A percentile compares a stretch with the other conserved stretches of the same genome.
phyloP scores from a whole-genome alignment of 805 yeast genomes.

The Blastobotrys muscicola region DNA sequence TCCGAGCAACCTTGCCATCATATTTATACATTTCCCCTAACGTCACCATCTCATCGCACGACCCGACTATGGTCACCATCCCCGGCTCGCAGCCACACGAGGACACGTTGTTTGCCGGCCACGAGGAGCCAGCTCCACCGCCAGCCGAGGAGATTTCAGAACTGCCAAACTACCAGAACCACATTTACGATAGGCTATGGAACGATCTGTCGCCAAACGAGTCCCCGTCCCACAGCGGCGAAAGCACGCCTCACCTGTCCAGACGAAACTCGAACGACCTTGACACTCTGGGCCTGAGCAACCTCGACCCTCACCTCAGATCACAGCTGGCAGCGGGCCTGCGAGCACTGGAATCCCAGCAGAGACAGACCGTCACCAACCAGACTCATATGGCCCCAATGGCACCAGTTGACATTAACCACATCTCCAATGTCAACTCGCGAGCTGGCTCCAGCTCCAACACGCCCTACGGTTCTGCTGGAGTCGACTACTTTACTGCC shows the following conservation, averaged over 20 bases:
- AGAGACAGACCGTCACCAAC: slow-evolving; percentile 14
- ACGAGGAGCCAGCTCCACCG: slow-evolving; percentile 20
- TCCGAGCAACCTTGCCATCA: slow-evolving; percentile 83
- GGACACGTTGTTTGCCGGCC: slow-evolving; percentile 5
- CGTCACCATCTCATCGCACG: slow-evolving; percentile 53
- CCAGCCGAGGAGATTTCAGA: slow-evolving; percentile 36
- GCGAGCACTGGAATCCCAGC: slow-evolving; percentile 29
- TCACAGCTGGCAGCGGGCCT: slow-evolving; percentile 32
- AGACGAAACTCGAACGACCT: slow-evolving; percentile 27
- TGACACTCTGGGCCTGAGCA: slow-evolving; percentile 18
- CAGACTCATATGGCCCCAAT: background rate
- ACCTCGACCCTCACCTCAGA: slow-evolving; percentile 25
- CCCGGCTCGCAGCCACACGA: slow-evolving; percentile 10
- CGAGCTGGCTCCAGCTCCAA: background rate
- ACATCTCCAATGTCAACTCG: slow-evolving; percentile 10
- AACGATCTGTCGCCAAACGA: slow-evolving; percentile 41
- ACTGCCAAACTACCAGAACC: slow-evolving; percentile 74
- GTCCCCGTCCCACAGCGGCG: slow-evolving; percentile 31
- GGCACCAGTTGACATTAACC: slow-evolving; percentile 10
- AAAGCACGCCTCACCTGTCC: slow-evolving; percentile 30
- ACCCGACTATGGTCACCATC: slow-evolving; percentile 12
- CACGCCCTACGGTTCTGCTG: background rate
- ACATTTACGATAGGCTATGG: slow-evolving; percentile 71
- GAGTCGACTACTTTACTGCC: slow-evolving; percentile 20
- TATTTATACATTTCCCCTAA: slow-evolving; percentile 71